These are phyloP conservation scores for Kwoniella shandongensis DNA, from an alignment of 768 basidiomycete species.

Conservation along the genomic window DNA sequence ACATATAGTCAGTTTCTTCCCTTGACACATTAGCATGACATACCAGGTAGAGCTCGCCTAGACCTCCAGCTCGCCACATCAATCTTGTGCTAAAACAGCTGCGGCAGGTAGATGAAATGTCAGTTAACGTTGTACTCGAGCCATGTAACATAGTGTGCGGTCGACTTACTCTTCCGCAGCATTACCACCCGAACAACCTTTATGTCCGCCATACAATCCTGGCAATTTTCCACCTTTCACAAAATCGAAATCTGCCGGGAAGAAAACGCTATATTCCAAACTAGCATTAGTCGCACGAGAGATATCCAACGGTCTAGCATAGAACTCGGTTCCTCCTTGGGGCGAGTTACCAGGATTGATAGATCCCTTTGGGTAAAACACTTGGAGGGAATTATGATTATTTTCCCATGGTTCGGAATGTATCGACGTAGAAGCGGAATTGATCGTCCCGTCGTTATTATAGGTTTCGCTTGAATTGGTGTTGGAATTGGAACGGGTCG, in stretches of 20 bases:
- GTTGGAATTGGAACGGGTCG: slow-evolving; percentile 47
- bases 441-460: slow-evolving; percentile 16
- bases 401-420: slow-evolving; percentile 24
- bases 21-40: slow-evolving; percentile 41
- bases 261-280: slow-evolving; percentile 67
- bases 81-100: slow-evolving; percentile 78
- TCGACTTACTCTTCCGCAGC: slow-evolving; percentile 27
- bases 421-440: too few relatives aligned
- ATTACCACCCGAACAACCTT: slow-evolving; percentile 44
- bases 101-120: neutral
- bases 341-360: slow-evolving; percentile 63
- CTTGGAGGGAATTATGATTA: slow-evolving; percentile 57
- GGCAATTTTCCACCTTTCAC: slow-evolving; percentile 80
- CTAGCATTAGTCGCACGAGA: slow-evolving; percentile 22
- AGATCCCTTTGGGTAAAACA: slow-evolving; percentile 68
- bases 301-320: slow-evolving; percentile 59
- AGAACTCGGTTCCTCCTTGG: slow-evolving; percentile 73
- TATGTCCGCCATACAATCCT: slow-evolving; percentile 61
- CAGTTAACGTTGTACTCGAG: neutral
- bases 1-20: neutral
- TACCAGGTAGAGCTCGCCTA: slow-evolving; percentile 65
- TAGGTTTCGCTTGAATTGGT: too few relatives aligned
- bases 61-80: slow-evolving; percentile 65
- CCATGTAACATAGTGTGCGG: neutral
- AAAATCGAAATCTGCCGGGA: slow-evolving; percentile 71